phyloP scores from a whole-genome alignment of 140 eudicot species.

The Senecio squalidus region DNA sequence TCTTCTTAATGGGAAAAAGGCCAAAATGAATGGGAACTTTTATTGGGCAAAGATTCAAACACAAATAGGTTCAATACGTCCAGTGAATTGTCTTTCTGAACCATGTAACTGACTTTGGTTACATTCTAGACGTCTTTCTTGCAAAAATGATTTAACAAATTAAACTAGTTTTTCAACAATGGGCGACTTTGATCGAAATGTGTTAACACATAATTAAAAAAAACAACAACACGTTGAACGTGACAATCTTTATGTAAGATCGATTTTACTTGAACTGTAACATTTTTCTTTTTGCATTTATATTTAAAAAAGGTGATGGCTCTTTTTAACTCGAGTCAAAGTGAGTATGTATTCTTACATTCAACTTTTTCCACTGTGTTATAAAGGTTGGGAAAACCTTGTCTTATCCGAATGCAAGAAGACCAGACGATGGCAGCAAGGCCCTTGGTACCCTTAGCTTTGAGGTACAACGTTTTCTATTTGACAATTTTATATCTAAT shows the following conservation, averaged over 20 bases:
- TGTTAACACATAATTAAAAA: background rate
- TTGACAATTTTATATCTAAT: no score
- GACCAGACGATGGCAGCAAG: constrained; percentile 82
- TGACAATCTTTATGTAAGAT: background rate
- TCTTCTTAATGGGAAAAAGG: background rate
- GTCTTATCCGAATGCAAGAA: constrained; percentile 63
- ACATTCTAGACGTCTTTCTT: background rate
- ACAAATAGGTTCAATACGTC: background rate
- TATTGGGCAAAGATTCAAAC: background rate
- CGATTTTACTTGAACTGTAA: background rate
- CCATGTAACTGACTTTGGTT: background rate
- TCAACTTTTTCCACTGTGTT: constrained; percentile 6
- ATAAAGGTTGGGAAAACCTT: constrained; percentile 78
- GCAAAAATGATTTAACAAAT: background rate
- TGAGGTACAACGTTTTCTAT: constrained; percentile 80
- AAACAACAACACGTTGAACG: background rate
- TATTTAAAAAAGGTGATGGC: background rate
- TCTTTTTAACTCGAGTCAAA: background rate
- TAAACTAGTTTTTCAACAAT: background rate
- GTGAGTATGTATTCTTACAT: background rate
- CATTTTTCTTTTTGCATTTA: background rate
- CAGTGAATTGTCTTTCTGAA: background rate
- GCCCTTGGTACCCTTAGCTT: constrained; percentile 69
- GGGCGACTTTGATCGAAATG: background rate
- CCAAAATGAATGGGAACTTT: background rate